Evolutionary conservation across 2,329 filamentous ascomycete species (phyloP).

Genomic region (Chaetothyriales sp.): DNA sequence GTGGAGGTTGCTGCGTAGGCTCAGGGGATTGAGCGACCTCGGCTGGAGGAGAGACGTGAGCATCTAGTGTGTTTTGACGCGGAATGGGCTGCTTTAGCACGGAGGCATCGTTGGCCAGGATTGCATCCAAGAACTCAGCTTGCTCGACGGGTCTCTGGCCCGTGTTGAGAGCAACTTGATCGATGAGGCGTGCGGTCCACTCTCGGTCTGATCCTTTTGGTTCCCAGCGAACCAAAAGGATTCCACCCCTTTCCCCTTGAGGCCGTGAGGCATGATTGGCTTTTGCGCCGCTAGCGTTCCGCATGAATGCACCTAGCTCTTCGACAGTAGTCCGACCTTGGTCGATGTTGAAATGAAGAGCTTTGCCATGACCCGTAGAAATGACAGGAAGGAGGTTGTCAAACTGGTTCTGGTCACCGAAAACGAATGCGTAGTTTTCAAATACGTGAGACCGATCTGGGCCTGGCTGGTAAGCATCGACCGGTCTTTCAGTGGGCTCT

Average conservation of each 20-base stretch:
- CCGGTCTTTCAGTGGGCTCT: constrained; percentile 57
- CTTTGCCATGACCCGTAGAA: constrained; percentile 69
- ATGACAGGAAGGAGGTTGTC: constrained; percentile 62
- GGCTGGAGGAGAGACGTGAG: constrained; percentile 8
- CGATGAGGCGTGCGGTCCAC: constrained; percentile 60
- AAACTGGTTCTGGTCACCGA: constrained; percentile 63
- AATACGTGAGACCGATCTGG: constrained; percentile 56
- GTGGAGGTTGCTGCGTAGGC: too few species aligned
- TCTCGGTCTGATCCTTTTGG: constrained; percentile 43
- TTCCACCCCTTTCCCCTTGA: constrained; percentile 49
- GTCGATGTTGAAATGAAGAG: constrained; percentile 50
- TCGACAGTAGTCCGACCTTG: constrained; percentile 53
- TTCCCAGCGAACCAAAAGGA: constrained; percentile 64
- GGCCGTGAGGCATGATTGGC: constrained; percentile 50
- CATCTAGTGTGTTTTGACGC: constrained; percentile 30
- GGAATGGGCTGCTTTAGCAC: constrained; percentile 54
- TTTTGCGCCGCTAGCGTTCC: constrained; percentile 60
- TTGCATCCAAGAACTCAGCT: constrained; percentile 81
- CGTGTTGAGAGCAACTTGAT: constrained; percentile 54
- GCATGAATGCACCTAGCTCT: constrained; percentile 67
- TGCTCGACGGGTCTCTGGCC: constrained; percentile 77
- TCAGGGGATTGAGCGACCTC: constrained; percentile 7
- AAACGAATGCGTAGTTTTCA: constrained; percentile 76
- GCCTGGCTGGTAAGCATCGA: constrained; percentile 61
- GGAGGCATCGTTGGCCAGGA: constrained; percentile 65